Evolutionary conservation across 2,329 filamentous ascomycete species (phyloP), one percentile per base, ranked within the genome.

Genomic region (Gnomoniopsis sp.): DNA sequence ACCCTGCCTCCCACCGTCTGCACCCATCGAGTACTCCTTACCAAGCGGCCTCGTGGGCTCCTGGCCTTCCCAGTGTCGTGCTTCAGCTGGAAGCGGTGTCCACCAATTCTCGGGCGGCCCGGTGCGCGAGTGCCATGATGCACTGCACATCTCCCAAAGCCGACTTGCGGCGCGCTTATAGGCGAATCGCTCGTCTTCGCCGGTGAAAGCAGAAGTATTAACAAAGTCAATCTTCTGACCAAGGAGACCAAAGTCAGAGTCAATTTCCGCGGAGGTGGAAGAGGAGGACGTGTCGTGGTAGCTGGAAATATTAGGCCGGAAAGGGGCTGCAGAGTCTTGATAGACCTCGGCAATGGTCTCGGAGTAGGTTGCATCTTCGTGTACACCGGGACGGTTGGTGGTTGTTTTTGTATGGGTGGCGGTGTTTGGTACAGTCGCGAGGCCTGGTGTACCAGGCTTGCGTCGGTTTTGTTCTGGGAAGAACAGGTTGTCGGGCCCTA

Each of bases 101-200:
- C 87, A 88, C 89, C 89, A 93, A 8, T 72, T 78, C 7, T 78
- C 74, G 1, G 59, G 59, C 10, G 60, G 49, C 3, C 81, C 82
- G 3, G 74, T 76, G 49, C 88, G 75, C 2, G 79, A 79, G 75
- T 91, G 90, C 90, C 90, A 93, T 61, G 81, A 77, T 41, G 77
- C 78, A 19, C 88, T 85, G 70, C 89, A 93, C 69, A 95, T 85
- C 73, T 95, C 89, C 90, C 89, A 95, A 3, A 95, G 75, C n/a
- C 90, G 77, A 64, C 87, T 90, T 47, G 85, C 79, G 2, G 90
- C 90, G 23, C 90, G 80, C 71, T 90, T 90, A 65, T 91, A 93
- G 0, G 90, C 90, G 69, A 95, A 95, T 14, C 85, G 79, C 71
- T 93, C 90, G 70, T 93, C 90, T 69, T 93, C 88, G 14, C 90